Evolutionary conservation across 164 flowering plant species (phyloP), one percentile per base, ranked within the genome.

Genomic region (Warburgia ugandensis): DNA sequence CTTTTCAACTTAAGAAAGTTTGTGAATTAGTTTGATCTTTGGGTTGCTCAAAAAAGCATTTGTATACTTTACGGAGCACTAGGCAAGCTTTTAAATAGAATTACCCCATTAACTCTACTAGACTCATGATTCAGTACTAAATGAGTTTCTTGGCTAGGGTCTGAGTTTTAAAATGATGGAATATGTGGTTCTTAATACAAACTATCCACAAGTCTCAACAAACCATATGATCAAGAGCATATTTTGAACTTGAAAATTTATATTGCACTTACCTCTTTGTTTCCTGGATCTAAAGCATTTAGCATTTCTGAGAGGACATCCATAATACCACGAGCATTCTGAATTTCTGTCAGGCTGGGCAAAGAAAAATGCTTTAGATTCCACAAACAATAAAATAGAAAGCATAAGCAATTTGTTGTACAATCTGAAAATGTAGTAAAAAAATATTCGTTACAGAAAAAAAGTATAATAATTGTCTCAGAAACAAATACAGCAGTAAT

Each of bases 241-340:
- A 50, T 23, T 35, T 17, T n/a, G 21, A 20, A 33, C 10, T 6
- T 5, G n/a, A 7, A 35, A 9, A 23, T 25, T 5, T 36, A 23
- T 12, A 14, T 9, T 29, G 20, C 39, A 47, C 8, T 11, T 63
- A 70, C 74, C 74, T 66, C 74, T 45, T 57, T 66, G 51, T 67
- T 66, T 35, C 68, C 79, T 19, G 92, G 97, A 60, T 81, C 94
- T 52, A 94, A 43, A 54, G 99, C 99, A 78, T 29, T 94, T 55
- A 94, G 72, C 99, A 94, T 94, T 71, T 94, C 97, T 6, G 95
- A 53, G 61, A 94, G 90, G 52, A 94, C 99, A 75, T 94, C 99
- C 97, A 94, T 77, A 35, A 88, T 86, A 47, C 94, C 96, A 23
- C 90, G 91, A 21, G 94, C 99, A 77, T 86, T 89, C 66, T 94